A percentile compares a stretch with the other conserved stretches of the same genome.
Conservation (phyloP, 306 rosid species). For the Dalbergia oliveri region DNA sequence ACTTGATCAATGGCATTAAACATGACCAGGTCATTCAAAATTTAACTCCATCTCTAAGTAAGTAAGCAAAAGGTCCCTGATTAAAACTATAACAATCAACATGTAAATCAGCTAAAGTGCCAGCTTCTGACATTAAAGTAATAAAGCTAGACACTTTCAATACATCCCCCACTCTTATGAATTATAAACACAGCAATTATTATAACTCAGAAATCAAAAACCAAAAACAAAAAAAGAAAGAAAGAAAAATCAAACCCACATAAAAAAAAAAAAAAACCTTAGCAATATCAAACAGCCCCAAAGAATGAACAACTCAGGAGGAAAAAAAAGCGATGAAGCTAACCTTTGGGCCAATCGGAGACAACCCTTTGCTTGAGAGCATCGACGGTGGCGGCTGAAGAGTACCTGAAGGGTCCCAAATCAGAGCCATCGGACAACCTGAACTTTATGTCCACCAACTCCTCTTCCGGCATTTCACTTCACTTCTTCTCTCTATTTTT, state of each 20-base stretch:
- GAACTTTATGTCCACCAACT: constrained; percentile 80
- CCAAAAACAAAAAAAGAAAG: no score
- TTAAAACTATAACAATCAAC: background rate
- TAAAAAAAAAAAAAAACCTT: background rate
- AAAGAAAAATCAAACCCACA: background rate
- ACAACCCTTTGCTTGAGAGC: constrained; percentile 90
- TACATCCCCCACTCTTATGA: background rate
- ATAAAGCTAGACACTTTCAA: background rate
- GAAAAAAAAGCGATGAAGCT: background rate
- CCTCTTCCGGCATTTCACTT: constrained; percentile 88
- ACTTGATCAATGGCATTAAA: no score
- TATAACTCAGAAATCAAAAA: background rate
- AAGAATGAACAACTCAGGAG: background rate
- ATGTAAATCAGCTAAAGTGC: background rate
- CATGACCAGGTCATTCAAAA: no score
- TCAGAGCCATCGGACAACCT: constrained; percentile 90
- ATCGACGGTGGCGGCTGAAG: constrained; percentile 84
- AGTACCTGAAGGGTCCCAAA: constrained; percentile 86
- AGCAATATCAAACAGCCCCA: constrained; percentile 10
- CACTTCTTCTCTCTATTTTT: background rate
- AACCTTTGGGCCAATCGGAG: constrained; percentile 97
- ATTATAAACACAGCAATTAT: background rate
- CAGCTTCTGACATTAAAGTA: background rate
- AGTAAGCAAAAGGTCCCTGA: background rate
- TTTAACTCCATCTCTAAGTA: background rate